These are phyloP conservation scores for Rhodotorula sp. DNA, from an alignment of 1,284 basidiomycete species.

Conservation along the genomic window DNA sequence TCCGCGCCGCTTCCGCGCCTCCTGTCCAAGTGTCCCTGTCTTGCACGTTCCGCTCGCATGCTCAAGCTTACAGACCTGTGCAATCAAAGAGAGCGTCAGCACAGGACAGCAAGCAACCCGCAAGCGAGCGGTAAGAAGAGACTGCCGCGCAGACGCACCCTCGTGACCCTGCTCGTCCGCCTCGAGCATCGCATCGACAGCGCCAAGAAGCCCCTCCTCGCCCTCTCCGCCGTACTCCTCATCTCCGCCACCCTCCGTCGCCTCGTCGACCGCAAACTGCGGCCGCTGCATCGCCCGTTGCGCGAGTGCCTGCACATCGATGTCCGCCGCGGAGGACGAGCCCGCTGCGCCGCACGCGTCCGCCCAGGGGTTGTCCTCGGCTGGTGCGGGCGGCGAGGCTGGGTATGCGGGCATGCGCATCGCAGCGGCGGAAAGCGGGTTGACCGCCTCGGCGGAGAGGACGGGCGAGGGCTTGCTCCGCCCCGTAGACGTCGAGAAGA, in stretches of 20 bases:
- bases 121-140: neutral
- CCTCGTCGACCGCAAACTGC: slow-evolving; percentile 90
- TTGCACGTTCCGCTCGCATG: too few relatives aligned
- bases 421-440: slow-evolving; percentile 45
- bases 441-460: slow-evolving; percentile 11
- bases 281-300: slow-evolving; percentile 84
- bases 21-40: neutral
- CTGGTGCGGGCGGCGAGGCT: slow-evolving; percentile 44
- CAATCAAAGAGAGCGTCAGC: neutral
- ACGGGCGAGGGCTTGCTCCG: slow-evolving; percentile 15
- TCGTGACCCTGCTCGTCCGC: slow-evolving; percentile 24
- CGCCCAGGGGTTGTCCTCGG: slow-evolving; percentile 49
- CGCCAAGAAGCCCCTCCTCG: slow-evolving; percentile 78
- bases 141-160: slow-evolving; percentile 10
- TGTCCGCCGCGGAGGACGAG: slow-evolving; percentile 48
- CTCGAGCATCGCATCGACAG: slow-evolving; percentile 58
- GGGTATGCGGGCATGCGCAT: slow-evolving; percentile 52
- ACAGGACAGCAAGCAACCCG: neutral
- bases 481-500: slow-evolving; percentile 58
- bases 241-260: slow-evolving; percentile 70
- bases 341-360: slow-evolving; percentile 27
- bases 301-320: slow-evolving; percentile 72
- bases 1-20: neutral
- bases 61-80: neutral
- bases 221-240: slow-evolving; percentile 52